Evolutionary conservation across 768 basidiomycete genomes (phyloP), one percentile per base, ranked within the genome.

Genomic region (Mycena pura): DNA sequence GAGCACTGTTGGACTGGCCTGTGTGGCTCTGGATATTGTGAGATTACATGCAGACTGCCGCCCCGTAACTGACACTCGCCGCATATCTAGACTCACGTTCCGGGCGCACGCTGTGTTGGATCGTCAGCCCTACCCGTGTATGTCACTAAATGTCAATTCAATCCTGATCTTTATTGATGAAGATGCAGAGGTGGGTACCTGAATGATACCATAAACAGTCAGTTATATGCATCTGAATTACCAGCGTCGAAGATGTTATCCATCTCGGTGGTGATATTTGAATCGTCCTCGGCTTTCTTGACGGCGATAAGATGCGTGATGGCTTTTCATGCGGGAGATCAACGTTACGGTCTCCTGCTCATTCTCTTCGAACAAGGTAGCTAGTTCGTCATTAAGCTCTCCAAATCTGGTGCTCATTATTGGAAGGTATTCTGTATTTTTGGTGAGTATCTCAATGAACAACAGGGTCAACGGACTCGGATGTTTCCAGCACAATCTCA

Each of bases 211-310:
- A 8, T 28, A 17, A 6, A 49, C 27, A 24, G 2, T 11, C 40
- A 34, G n/a, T 34, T 21, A 7, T 43, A 5, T n/a, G 28, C 5
- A 11, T 53, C 10, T 31, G 24, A 34, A 14, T 31, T 31, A 49
- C 3, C 22, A 75, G 72, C 69, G 9, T 66, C 68, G 4, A 67
- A 68, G 6, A 47, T 73, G 21, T 63, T 75, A 8, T 68, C 74
- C 5, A 71, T 74, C 34, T 28, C 74, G 27, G 72, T 71, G 72
- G 62, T 65, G 11, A 58, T 71, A 1, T 75, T 74, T 24, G 73
- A 74, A 39, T 64, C 66, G 19, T 66, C 67, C 1, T 68, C 73
- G 5, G 69, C 69, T 1, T 55, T 65, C 15, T 54, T 75, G 24
- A 73, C 71, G 24, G 64, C 67, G 19, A 25, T 68, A 25, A 66